Evolutionary conservation across 306 rosid genomes (phyloP), one percentile per base, ranked within the genome.

Genomic region (Adenanthera pavonina): DNA sequence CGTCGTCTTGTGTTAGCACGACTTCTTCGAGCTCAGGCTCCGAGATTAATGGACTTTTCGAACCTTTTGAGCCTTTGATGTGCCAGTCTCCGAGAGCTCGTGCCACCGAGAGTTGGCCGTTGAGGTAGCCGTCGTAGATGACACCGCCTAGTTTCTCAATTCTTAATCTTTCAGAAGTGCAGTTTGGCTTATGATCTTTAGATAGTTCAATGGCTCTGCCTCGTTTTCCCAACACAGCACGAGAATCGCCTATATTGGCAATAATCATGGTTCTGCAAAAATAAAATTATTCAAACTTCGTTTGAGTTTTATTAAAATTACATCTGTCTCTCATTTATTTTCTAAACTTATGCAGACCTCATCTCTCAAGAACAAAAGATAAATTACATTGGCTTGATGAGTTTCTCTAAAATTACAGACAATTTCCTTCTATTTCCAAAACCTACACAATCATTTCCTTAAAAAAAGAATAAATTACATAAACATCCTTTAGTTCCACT

Each of bases 1-100:
- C 89, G 38, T 86, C 89, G 17, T 86, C 89, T 51, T 83, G 83
- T 0, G 78, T 49, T 9, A 86, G 64, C n/a, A 76, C 71, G 20
- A 72, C 47, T n/a, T 86, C 89, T 72, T 83, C 81, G 54, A 86
- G 33, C 66, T 86, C 89, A 36, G 89, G 89, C 62, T 86, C 89
- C 0, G 89, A 80, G 78, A 86, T 86, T n/a, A 86, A 67, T 44
- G 89, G 89, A 69, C 89, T 61, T 25, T 19, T 80, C n/a, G 87
- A 86, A 16, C 83, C 86, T 80, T 86, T 83, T 2, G 83, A 65
- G 1, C 89, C 89, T 52, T 86, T 86, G 52, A 86, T 86, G 73
- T 86, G 89, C 89, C 89, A 86, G 70, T 86, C 89, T 16, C 89
- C 89, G 15, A 86, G 87, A 47, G 89, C 89, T 10, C 89, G 86